Conservation (phyloP, 164 flowering plant genomes). For the Annona cherimola region DNA sequence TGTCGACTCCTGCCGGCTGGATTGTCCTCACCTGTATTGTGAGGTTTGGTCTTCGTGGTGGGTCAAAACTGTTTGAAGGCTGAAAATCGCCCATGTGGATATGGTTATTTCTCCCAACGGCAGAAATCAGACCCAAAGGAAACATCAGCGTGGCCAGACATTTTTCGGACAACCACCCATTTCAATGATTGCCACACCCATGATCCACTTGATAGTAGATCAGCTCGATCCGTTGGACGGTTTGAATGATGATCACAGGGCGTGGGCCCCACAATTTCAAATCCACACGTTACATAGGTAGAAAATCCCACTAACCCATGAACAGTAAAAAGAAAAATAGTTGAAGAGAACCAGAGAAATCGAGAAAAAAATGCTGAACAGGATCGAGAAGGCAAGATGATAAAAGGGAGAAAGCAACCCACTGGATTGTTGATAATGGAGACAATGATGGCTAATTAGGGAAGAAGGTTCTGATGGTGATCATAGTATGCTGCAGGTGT, state of each 20-base stretch:
- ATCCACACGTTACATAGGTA: background rate
- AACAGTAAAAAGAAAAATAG: no score
- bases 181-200: background rate
- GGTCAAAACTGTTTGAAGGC: background rate
- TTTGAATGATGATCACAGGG: background rate
- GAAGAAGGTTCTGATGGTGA: constrained; percentile 10
- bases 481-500: constrained; percentile 8
- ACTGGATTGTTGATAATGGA: constrained; percentile 46
- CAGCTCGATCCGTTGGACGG: background rate
- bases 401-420: constrained; percentile 13
- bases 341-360: no score
- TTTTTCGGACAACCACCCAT: background rate
- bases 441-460: background rate
- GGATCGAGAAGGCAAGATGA: background rate
- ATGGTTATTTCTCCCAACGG: background rate
- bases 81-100: background rate
- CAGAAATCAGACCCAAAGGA: background rate
- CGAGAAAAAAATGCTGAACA: no score
- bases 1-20: background rate
- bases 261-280: background rate
- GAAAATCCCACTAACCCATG: background rate
- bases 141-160: background rate
- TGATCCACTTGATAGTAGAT: background rate
- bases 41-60: background rate
- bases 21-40: background rate